Percentiles rank a stretch among this genome's conserved stretches.
Evolutionary conservation across 768 basidiomycete genomes (phyloP).

Genomic region (Pisolithus sp.): DNA sequence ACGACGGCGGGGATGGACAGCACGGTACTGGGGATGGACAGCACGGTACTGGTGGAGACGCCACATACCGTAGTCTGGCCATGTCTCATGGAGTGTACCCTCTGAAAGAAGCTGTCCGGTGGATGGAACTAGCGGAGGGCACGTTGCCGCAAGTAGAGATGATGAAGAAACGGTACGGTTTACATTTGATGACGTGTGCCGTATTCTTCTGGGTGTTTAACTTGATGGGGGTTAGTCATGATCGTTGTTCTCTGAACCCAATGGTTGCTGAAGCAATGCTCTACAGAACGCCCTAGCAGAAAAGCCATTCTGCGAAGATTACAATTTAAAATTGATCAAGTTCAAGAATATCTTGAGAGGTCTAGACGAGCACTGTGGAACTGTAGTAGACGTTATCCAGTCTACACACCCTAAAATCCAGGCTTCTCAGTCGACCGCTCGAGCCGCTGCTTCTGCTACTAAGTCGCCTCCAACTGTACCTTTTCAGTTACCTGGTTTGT

Average conservation of each 20-base stretch:
- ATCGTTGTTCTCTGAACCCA: neutral
- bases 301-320: constrained; percentile 10
- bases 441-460: neutral
- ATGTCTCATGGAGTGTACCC: constrained; percentile 15
- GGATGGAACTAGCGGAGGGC: constrained; percentile 30
- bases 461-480: neutral
- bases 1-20: neutral
- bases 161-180: constrained; percentile 15
- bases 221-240: constrained; percentile 29
- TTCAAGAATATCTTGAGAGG: constrained; percentile 16
- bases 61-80: constrained; percentile 30
- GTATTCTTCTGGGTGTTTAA: constrained; percentile 45
- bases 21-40: neutral
- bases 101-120: constrained; percentile 19
- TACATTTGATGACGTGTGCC: constrained; percentile 26
- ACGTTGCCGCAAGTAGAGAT: constrained; percentile 9
- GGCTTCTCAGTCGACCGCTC: neutral
- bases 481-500: neutral
- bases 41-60: neutral
- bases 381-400: constrained; percentile 19
- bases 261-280: neutral
- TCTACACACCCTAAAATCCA: constrained; percentile 4
- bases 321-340: constrained; percentile 9
- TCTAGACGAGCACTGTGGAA: constrained; percentile 22
- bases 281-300: constrained; percentile 20